Evolutionary conservation across 768 basidiomycete species (phyloP), one percentile per base, ranked within the genome.

Genomic region (Kwoniella botswanensis): DNA sequence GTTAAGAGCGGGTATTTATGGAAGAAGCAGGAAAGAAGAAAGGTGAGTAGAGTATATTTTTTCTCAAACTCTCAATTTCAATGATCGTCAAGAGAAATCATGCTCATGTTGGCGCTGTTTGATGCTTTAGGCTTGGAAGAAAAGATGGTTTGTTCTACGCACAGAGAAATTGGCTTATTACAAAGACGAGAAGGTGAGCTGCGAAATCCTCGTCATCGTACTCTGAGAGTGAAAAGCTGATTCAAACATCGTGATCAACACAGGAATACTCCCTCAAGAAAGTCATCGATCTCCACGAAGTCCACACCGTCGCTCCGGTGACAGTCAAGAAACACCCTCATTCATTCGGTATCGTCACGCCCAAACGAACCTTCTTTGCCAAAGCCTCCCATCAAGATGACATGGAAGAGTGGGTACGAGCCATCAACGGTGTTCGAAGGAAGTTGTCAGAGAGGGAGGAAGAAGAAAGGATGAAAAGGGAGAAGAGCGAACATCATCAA

Each of bases 21-120:
- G 89, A 99, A 99, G 88, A 98, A 98, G 87, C 96, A 96, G 75
- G 93, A 97, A 84, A 88, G 94, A 68, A 86, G 97, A 84, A 98
- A 98, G 91, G 96, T 96, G 74, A 68, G 88, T 83, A 15, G 46
- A 22, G 63, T 18, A 35, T 26, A 22, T 11, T 24, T 22, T 71
- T 2, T 60, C 17, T 42, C 22, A 22, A 22, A 15, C 2, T 7
- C 10, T 22, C 24, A 62, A 58, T 9, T 13, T 10, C 17, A 44
- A 42, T 26, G 35, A 11, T 5, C 10, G 13, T 9, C 10, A 44
- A 18, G 10, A n/a, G 5, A 35, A 43, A 18, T 43, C 13, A 2
- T 21, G 59, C 59, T 61, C n/a, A 61, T 61, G 22, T 71, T 50
- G 4, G 56, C 54, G 22, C 69, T 72, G 59, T 67, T 35, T 18